Evolutionary conservation across 1,139 yeast species (phyloP).

Genomic region (Pichia sp.): DNA sequence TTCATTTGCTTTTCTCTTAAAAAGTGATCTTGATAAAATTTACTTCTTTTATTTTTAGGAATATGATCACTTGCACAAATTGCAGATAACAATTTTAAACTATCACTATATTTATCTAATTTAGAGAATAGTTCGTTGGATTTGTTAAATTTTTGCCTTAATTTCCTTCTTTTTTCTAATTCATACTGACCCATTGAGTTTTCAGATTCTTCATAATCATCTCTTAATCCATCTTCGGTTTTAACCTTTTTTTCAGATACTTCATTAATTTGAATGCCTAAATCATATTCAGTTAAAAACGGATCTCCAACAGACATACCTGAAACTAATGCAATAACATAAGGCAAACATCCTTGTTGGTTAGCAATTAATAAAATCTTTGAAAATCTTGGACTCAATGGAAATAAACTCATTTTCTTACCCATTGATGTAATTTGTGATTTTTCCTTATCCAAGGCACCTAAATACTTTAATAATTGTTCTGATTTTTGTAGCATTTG

Average conservation of each 20-base stretch:
- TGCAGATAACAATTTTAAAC: constrained; percentile 67
- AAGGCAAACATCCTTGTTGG: constrained; percentile 80
- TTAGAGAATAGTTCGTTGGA: constrained; percentile 56
- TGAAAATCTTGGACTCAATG: constrained; percentile 89
- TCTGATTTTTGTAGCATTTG: constrained; percentile 59
- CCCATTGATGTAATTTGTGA: constrained; percentile 67
- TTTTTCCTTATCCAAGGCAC: constrained; percentile 61
- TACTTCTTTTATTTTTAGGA: constrained; percentile 37
- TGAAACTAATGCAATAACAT: constrained; percentile 83
- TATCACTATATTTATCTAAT: constrained; percentile 71
- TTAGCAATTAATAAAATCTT: constrained; percentile 85
- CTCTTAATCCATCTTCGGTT: constrained; percentile 30
- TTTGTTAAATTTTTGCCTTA: constrained; percentile 45
- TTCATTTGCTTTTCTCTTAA: constrained; percentile 68
- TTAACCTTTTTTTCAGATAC: constrained; percentile 11
- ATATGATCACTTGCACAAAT: constrained; percentile 87
- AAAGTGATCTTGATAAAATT: constrained; percentile 55
- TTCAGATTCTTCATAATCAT: constrained; percentile 32
- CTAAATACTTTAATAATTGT: constrained; percentile 59
- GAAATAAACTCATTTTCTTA: constrained; percentile 80
- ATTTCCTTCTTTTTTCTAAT: constrained; percentile 37
- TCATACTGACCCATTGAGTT: constrained; percentile 32
- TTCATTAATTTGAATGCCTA: constrained; percentile 42
- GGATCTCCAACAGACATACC: constrained; percentile 95
- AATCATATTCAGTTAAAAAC: constrained; percentile 65